A percentile compares a stretch with the other conserved stretches of the same genome.
phyloP scores from a whole-genome alignment of 768 basidiomycete species.

The Ephemerocybe angulata region DNA sequence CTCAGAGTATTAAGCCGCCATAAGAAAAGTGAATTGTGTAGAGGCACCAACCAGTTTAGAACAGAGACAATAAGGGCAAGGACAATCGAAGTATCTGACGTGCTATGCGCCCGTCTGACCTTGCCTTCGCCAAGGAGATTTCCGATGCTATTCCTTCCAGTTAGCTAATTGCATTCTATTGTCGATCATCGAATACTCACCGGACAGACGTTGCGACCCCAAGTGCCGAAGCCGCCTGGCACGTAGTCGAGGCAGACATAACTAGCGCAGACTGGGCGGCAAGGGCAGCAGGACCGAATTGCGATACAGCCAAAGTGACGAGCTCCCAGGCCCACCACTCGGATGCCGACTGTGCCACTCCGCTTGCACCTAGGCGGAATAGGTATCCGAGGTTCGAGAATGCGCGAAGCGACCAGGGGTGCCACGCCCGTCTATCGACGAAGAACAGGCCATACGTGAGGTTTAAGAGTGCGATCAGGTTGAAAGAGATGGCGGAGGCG shows the following conservation, averaged over 20 bases:
- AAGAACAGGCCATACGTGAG: conserved; percentile 61
- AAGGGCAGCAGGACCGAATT: conserved; percentile 72
- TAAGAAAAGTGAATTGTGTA: too few species aligned
- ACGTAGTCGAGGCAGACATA: conserved; percentile 70
- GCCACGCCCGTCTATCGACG: conserved; percentile 75
- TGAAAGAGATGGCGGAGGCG: conserved; percentile 85
- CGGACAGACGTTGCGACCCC: conserved; percentile 83
- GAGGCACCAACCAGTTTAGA: conserved; percentile 55
- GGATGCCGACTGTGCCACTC: conserved; percentile 78
- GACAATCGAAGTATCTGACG: conserved; percentile 60
- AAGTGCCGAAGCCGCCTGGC: conserved; percentile 80
- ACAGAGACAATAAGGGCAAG: conserved; percentile 63
- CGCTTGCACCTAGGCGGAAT: conserved; percentile 74
- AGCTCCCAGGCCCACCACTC: conserved; percentile 99
- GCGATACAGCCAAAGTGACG: conserved; percentile 52
- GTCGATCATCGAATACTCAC: conserved; percentile 34
- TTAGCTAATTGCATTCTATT: not conserved
- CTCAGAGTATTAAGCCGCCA: too few species aligned
- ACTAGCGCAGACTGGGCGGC: conserved; percentile 88
- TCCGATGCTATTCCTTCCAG: conserved; percentile 56
- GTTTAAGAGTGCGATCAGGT: conserved; percentile 65
- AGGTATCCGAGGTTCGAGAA: conserved; percentile 69
- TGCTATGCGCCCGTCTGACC: conserved; percentile 64
- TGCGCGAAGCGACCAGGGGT: conserved; percentile 60
- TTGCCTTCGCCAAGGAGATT: conserved; percentile 85